These are phyloP conservation scores for Serendipita sp. DNA, from an alignment of 768 basidiomycete species.

Conservation along the genomic window DNA sequence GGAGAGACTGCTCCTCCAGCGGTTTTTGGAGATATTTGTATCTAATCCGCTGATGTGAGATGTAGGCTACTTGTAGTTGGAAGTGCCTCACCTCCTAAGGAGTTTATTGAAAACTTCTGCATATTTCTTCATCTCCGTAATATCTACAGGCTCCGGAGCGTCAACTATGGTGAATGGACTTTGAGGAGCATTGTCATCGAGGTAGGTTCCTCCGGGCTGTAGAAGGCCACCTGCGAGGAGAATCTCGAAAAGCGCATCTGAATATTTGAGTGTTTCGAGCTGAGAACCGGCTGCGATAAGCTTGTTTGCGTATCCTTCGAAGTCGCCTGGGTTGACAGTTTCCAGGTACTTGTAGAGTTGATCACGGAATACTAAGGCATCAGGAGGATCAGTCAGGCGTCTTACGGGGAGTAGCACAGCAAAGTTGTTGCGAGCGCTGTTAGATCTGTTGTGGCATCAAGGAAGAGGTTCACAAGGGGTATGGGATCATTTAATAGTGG, in stretches of 20 bases:
- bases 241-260: slow-evolving; percentile 90
- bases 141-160: slow-evolving; percentile 58
- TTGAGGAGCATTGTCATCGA: slow-evolving; percentile 72
- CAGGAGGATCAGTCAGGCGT: neutral
- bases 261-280: slow-evolving; percentile 94
- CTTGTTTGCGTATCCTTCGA: slow-evolving; percentile 66
- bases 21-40: slow-evolving; percentile 99
- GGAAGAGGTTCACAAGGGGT: no score
- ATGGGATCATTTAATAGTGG: no score
- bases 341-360: slow-evolving; percentile 84
- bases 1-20: slow-evolving; percentile 72
- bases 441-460: no score
- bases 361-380: slow-evolving; percentile 65
- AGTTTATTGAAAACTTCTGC: slow-evolving; percentile 91
- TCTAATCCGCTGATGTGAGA: slow-evolving; percentile 26
- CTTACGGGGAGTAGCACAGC: neutral
- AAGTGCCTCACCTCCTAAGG: slow-evolving; percentile 60
- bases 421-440: no score
- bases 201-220: slow-evolving; percentile 83
- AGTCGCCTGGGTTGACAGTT: slow-evolving; percentile 62
- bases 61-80: neutral
- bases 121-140: slow-evolving; percentile 82
- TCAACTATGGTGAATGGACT: slow-evolving; percentile 83
- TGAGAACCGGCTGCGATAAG: slow-evolving; percentile 83
- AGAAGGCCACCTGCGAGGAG: slow-evolving; percentile 89